Base-by-base conservation (phyloP, 805 yeast genomes). In the Candida peoriensis region DNA sequence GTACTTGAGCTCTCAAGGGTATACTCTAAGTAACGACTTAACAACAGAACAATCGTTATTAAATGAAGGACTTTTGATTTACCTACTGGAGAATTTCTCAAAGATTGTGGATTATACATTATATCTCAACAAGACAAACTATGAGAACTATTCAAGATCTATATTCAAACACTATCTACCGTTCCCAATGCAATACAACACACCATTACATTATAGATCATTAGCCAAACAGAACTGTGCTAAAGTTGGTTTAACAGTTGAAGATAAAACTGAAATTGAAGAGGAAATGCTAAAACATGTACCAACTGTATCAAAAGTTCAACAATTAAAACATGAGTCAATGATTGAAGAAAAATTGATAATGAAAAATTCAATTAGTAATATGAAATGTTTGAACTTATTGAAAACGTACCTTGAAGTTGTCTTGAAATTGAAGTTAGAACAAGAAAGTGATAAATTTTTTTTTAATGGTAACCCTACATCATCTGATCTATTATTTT, bases 121-220 rank as follows among this genome's bases (percentile, higher is more conserved):
- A 23, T 80, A 72, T 44, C 56, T 78, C 30, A 72, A 77, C 46
- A 64, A 68, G 19, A 58, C 55, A 13, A 81, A 82, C 52, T 82
- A 80, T 54, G 81, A 75, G 39, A 53, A 62, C 10, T 78, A 68
- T 45, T 73, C 87, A 4, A 64, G 85, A 41, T 70, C 70, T 16
- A 47, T 70, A 13, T 79, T 79, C 50, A 61, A 66, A 28, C 46
- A 60, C 4, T 68, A 74, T 37, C 55, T 81, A 14, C 81, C 84
- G 6, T 82, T 81, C 60, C 90, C 89, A 8, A 69, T 80, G 72
- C 84, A 81, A 71, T 81, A 81, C 52, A 74, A 73, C 41, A 76
- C 80, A 16, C 88, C 89, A 2, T 43, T 75, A 24, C 61, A 58
- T 27, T 63, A 65, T 37, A 66, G 66, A 45, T 31, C 48, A 1